Conservation (phyloP, 306 rosid species). For the Phaseolus lunatus region DNA sequence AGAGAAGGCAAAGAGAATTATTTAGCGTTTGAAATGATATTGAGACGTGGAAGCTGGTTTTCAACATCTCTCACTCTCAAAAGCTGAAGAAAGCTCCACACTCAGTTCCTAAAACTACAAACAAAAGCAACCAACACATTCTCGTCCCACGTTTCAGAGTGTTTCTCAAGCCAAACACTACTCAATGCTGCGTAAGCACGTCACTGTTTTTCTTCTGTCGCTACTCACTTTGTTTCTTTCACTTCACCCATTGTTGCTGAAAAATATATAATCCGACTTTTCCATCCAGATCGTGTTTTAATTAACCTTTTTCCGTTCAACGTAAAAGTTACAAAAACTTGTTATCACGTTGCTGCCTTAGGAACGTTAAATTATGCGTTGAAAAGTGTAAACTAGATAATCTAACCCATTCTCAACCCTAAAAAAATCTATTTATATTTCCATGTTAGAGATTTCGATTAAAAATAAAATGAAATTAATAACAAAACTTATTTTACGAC, state of each 20-base stretch:
- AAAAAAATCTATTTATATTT: no score
- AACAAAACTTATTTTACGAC: no score
- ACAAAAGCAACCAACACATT: conserved; percentile 40
- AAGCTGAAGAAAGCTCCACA: conserved; percentile 16
- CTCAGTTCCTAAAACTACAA: neutral
- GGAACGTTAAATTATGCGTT: no score
- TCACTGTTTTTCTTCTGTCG: conserved; percentile 23
- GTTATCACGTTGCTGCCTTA: no score
- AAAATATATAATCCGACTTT: conserved; percentile 28
- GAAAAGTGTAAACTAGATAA: no score
- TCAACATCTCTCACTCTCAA: conserved; percentile 21
- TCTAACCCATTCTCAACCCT: no score
- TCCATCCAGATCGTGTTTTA: neutral
- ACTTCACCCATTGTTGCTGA: conserved; percentile 22
- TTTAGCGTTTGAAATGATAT: conserved; percentile 20
- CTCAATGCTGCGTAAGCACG: conserved; percentile 42
- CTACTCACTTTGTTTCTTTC: conserved; percentile 15
- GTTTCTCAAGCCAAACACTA: conserved; percentile 46
- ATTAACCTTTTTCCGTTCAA: no score
- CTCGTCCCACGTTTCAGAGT: conserved; percentile 51
- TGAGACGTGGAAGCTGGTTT: neutral
- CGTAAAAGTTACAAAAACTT: no score
- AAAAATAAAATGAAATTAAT: no score
- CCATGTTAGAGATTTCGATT: no score
- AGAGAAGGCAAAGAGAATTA: conserved; percentile 13